Evolutionary conservation across 208 protist genomes (phyloP).

Genomic region (Acanthamoeba lenticulata): DNA sequence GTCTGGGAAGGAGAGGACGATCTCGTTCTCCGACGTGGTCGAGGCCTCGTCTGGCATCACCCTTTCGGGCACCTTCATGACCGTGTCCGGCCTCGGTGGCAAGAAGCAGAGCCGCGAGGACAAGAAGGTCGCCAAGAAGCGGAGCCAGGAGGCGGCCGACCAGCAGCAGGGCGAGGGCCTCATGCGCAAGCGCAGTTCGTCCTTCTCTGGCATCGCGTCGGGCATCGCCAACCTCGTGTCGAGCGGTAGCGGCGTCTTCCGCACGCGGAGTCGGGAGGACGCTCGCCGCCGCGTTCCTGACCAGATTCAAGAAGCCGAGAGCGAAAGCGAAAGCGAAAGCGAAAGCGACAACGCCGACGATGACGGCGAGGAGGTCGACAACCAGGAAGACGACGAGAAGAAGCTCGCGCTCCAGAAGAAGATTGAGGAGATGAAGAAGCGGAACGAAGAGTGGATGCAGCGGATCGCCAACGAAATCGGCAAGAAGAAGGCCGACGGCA

Average conservation of each 20-base stretch:
- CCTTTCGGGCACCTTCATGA: background rate
- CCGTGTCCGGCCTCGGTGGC: background rate
- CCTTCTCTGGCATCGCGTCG: background rate
- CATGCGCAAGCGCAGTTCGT: slow-evolving; percentile 36
- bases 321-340: background rate
- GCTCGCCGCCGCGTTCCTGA: background rate
- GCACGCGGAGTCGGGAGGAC: background rate
- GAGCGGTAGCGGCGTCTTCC: background rate
- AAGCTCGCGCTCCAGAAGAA: background rate
- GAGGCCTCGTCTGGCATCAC: slow-evolving; percentile 2
- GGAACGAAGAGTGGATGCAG: slow-evolving; percentile 17
- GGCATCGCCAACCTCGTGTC: slow-evolving; percentile 19
- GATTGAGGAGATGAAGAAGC: slow-evolving; percentile 38
- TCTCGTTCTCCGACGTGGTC: background rate
- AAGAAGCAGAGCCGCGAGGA: too few relatives aligned
- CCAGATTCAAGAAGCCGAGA: background rate
- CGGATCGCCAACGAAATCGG: slow-evolving; percentile 1
- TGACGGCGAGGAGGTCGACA: background rate
- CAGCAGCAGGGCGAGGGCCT: background rate
- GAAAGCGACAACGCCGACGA: background rate
- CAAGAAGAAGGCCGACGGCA: slow-evolving; percentile 25
- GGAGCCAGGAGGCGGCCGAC: background rate
- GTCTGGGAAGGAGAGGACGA: background rate
- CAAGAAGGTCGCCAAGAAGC: slow-evolving; percentile 16
- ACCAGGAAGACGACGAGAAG: background rate